Conservation (phyloP, 2,329 filamentous ascomycete genomes). For the Nannizzia gypsea region DNA sequence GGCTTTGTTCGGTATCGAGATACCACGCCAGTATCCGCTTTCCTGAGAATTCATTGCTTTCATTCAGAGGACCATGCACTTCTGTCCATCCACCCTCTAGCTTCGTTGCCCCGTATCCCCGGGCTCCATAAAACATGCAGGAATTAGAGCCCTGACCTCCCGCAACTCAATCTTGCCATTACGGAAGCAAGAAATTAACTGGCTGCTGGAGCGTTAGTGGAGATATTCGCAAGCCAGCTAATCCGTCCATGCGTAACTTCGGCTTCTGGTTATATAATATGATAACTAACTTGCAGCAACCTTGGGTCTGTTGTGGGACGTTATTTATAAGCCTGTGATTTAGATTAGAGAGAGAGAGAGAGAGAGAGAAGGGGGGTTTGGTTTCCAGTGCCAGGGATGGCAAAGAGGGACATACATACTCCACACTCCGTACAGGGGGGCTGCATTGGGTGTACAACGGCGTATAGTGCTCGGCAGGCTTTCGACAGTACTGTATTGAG, state of each 20-base stretch:
- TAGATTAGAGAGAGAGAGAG: not conserved
- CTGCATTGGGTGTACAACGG: not conserved
- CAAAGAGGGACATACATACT: not conserved
- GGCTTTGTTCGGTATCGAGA: not conserved
- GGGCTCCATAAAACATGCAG: not conserved
- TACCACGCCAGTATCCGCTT: not conserved
- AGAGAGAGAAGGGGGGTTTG: no score
- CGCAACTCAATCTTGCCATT: not conserved
- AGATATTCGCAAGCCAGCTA: not conserved
- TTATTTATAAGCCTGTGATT: not conserved
- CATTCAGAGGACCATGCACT: not conserved
- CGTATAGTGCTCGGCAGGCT: not conserved
- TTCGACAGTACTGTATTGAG: not conserved
- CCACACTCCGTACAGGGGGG: not conserved
- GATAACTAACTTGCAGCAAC: not conserved
- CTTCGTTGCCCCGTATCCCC: not conserved
- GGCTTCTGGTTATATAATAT: not conserved
- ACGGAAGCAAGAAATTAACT: not conserved
- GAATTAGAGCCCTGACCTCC: not conserved
- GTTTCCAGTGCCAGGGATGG: not conserved
- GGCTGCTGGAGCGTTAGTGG: not conserved
- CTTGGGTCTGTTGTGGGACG: not conserved
- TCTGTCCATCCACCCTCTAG: not conserved
- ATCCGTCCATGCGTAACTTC: conserved; percentile 1
- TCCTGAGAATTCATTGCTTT: not conserved